phyloP scores from a whole-genome alignment of 23 red algal species.

The Pyropia haitanensis region DNA sequence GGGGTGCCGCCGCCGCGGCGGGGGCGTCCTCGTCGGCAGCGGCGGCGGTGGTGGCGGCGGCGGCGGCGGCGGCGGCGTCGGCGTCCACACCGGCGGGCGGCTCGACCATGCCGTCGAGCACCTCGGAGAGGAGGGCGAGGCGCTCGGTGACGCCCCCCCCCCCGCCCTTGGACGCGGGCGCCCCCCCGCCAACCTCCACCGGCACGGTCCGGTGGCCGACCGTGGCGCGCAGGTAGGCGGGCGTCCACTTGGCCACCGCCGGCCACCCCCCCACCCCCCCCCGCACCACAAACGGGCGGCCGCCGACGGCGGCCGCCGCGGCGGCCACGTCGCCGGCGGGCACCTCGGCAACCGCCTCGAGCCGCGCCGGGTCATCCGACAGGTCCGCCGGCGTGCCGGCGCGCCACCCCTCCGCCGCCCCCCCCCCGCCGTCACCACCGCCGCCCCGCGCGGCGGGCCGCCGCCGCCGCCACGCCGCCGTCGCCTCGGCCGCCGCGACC shows the following conservation, averaged over 20 bases:
- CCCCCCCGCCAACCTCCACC: conserved; percentile 16
- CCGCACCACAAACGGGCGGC: conserved; percentile 33
- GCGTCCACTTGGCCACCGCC: conserved; percentile 22
- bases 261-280: conserved; percentile 13
- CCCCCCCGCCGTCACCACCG: too few species aligned
- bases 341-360: too few species aligned
- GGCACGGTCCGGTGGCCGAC: conserved; percentile 53
- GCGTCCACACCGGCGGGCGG: not conserved
- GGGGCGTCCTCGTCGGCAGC: conserved; percentile 5
- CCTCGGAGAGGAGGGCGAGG: conserved; percentile 19
- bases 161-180: not conserved
- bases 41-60: conserved; percentile 7
- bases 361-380: too few species aligned
- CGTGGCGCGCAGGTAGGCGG: conserved; percentile 10
- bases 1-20: not conserved
- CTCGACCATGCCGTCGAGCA: conserved; percentile 24
- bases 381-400: too few species aligned
- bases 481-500: too few species aligned
- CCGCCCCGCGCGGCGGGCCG: too few species aligned
- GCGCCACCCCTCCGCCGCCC: too few species aligned
- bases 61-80: conserved; percentile 6
- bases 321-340: too few species aligned
- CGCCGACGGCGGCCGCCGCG: not conserved
- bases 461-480: too few species aligned
- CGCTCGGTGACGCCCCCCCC: conserved; percentile 9